A percentile compares a stretch with the other conserved stretches of the same genome.
These are phyloP conservation scores for Drechslerella stenobrocha DNA, from an alignment of 2,329 filamentous ascomycete species.

Conservation along the genomic window DNA sequence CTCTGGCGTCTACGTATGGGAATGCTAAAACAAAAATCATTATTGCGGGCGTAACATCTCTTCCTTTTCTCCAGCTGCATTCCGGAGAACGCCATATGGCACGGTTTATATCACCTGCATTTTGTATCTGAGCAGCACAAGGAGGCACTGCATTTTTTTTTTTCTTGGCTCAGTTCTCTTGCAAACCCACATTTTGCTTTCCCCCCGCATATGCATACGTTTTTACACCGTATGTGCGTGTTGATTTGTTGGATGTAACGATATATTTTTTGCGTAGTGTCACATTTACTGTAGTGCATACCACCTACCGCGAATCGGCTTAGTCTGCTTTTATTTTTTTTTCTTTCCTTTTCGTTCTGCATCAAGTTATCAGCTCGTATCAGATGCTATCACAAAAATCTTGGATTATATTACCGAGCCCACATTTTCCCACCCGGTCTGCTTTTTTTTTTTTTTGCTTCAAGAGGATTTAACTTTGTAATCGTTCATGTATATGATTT, in stretches of 20 bases:
- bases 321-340: background rate
- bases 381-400: background rate
- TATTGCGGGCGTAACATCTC: constrained; percentile 7
- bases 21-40: constrained; percentile 12
- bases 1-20: constrained; percentile 44
- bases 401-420: background rate
- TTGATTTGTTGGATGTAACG: constrained; percentile 47
- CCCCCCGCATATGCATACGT: background rate
- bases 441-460: background rate
- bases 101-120: constrained; percentile 1
- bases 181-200: constrained; percentile 3
- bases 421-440: background rate
- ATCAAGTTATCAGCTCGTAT: constrained; percentile 1
- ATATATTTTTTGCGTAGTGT: constrained; percentile 39
- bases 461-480: too few relatives aligned
- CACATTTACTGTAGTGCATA: constrained; percentile 21
- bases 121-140: background rate
- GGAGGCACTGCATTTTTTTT: background rate
- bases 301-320: constrained; percentile 43
- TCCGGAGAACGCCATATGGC: background rate
- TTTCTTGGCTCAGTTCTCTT: background rate
- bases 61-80: constrained; percentile 3
- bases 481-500: too few relatives aligned
- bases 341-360: constrained; percentile 3
- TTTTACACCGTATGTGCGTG: constrained; percentile 18